Percentiles rank a stretch among this genome's conserved stretches.
Conservation (phyloP, 768 basidiomycete genomes). For the Phanerochaete carnosa region DNA sequence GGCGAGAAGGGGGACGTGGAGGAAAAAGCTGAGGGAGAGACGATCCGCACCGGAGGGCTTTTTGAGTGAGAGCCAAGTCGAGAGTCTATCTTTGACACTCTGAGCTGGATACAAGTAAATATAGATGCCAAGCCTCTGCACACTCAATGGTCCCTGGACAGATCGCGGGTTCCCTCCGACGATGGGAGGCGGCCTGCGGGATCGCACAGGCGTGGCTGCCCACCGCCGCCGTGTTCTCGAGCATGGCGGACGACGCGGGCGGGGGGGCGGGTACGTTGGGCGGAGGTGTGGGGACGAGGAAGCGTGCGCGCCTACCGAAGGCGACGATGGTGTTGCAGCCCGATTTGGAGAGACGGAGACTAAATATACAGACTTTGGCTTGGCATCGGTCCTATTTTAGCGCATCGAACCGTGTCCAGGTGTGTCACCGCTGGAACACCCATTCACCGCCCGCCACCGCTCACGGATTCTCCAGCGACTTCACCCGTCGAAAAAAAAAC, state of each 20-base stretch:
- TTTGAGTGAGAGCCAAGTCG: slow-evolving; percentile 37
- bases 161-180: background rate
- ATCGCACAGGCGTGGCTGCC: background rate
- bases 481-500: background rate
- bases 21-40: slow-evolving; percentile 15
- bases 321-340: slow-evolving; percentile 3
- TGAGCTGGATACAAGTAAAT: slow-evolving; percentile 31
- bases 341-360: background rate
- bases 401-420: background rate
- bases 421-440: background rate
- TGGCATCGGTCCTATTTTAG: slow-evolving; percentile 10
- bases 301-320: background rate
- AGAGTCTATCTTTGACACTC: slow-evolving; percentile 44
- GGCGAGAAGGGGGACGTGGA: slow-evolving; percentile 16
- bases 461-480: too few species aligned
- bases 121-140: slow-evolving; percentile 40
- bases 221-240: background rate
- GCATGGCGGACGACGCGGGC: background rate
- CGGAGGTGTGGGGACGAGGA: slow-evolving; percentile 4
- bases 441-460: slow-evolving; percentile 1
- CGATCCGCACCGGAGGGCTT: slow-evolving; percentile 21
- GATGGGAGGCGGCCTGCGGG: background rate
- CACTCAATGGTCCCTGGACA: background rate
- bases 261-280: background rate
- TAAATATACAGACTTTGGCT: slow-evolving; percentile 10